Percentiles rank a stretch among this genome's conserved stretches.
Conservation (phyloP, 208 protist species). For the Naegleria lovaniensis region DNA sequence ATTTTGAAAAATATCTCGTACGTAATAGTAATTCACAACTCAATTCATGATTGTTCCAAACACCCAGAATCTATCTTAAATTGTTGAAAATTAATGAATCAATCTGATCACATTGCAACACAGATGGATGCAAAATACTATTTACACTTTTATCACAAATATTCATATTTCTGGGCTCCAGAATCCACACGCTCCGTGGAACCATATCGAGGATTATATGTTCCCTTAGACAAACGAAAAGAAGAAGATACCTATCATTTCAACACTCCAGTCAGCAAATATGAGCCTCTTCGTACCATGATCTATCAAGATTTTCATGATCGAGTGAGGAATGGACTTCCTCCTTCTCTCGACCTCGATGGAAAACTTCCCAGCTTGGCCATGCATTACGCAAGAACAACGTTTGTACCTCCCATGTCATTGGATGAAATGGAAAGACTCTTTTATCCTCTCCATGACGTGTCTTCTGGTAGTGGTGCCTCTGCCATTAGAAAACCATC, state of each 20-base stretch:
- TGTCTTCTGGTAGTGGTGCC: too few species aligned
- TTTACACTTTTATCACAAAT: slow-evolving; percentile 11
- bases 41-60: too few species aligned
- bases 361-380: neutral
- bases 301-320: slow-evolving; percentile 22
- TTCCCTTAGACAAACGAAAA: neutral
- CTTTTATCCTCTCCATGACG: neutral
- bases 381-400: slow-evolving; percentile 22
- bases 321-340: neutral
- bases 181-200: neutral
- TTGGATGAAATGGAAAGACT: neutral
- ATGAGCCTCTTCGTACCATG: neutral
- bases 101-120: neutral
- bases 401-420: slow-evolving; percentile 22
- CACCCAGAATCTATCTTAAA: too few species aligned
- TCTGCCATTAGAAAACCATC: neutral
- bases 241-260: slow-evolving; percentile 24
- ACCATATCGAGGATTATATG: neutral
- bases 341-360: slow-evolving; percentile 1
- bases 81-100: too few species aligned
- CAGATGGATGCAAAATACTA: slow-evolving; percentile 12
- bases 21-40: neutral
- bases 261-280: neutral
- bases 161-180: slow-evolving; percentile 25
- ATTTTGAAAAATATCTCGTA: slow-evolving; percentile 19